These are phyloP conservation scores for Pseudoturritis turrita DNA, from an alignment of 345 rosid genomes.

Conservation along the genomic window DNA sequence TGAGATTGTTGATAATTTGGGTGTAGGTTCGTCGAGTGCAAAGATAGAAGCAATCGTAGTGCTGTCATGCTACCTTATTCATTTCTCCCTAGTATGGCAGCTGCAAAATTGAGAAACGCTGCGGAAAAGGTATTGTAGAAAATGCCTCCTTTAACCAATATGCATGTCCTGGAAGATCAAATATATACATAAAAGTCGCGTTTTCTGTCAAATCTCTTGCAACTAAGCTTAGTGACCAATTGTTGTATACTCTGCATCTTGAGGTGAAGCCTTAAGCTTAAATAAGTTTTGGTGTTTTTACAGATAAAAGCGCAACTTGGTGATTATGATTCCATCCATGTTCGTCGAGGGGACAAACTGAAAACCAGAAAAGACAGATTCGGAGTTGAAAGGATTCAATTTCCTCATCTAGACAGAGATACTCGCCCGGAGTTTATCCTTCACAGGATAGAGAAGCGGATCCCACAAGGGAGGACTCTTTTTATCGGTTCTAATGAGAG, in stretches of 20 bases:
- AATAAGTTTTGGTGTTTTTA: conserved; percentile 1
- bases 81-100: conserved; percentile 91
- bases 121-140: conserved; percentile 56
- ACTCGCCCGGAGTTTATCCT: conserved; percentile 87
- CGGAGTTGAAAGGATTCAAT: conserved; percentile 76
- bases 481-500: conserved; percentile 95
- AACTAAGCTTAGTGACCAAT: background rate
- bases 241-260: background rate
- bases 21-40: conserved; percentile 96
- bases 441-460: conserved; percentile 64
- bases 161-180: no score
- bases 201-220: background rate
- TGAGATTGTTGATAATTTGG: background rate
- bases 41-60: conserved; percentile 76
- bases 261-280: background rate
- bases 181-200: background rate
- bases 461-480: conserved; percentile 77
- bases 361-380: conserved; percentile 84
- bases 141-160: conserved; percentile 3
- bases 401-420: conserved; percentile 95
- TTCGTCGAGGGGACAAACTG: conserved; percentile 90
- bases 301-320: conserved; percentile 76
- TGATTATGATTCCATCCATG: conserved; percentile 93
- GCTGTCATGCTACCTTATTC: conserved; percentile 69
- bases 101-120: conserved; percentile 55